Base-by-base conservation (phyloP, 163 green algal genomes). In the Chlamydomonas reinhardtii region DNA sequence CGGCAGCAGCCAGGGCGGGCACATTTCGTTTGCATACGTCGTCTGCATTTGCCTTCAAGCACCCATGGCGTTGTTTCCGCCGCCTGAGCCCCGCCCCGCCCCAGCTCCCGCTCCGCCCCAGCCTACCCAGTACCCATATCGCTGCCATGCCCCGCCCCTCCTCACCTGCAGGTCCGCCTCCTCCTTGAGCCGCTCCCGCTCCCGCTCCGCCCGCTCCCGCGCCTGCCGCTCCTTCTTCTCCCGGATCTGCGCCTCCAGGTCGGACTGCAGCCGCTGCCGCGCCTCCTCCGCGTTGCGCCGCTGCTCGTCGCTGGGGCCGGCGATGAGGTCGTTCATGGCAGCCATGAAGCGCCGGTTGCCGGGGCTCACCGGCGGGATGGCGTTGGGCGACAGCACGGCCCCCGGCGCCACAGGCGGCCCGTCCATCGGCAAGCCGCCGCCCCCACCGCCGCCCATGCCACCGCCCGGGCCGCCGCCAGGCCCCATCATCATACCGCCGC, bases 281-380 rank as follows among this genome's bases (percentile, higher is more conserved):
- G 87, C 87, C 22, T 81, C 65, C 27, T 89, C 77, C 29, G 86
- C 86, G 29, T 85, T 59, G 2, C 73, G 69, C 59, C 85, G 89
- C 84, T 94, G 91, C 70, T 93, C 75, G n/a, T 86, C 43, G 24
- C 74, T 90, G 54, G 85, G 91, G 0, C 91, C 91, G 24, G 91
- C 81, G 62, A 92, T 87, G 61, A 94, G 85, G 69, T 91, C 82
- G 43, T 76, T 75, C 81, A 94, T 76, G n/a, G 72, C 85, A 8
- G 74, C 79, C 91, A 94, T 92, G 84, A 94, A 94, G 17, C 73
- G 73, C 52, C 43, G 76, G 34, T 83, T 79, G 39, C 87, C 80
- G 34, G 54, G 59, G 82, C 82, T 91, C 27, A 77, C 59, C 31
- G 80, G 69, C 20, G 54, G 74, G 54, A 76, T 82, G 76, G 24